Percentiles rank a stretch among this genome's conserved stretches.
Conservation (phyloP, 345 rosid species). For the Rhizophora mangle region DNA sequence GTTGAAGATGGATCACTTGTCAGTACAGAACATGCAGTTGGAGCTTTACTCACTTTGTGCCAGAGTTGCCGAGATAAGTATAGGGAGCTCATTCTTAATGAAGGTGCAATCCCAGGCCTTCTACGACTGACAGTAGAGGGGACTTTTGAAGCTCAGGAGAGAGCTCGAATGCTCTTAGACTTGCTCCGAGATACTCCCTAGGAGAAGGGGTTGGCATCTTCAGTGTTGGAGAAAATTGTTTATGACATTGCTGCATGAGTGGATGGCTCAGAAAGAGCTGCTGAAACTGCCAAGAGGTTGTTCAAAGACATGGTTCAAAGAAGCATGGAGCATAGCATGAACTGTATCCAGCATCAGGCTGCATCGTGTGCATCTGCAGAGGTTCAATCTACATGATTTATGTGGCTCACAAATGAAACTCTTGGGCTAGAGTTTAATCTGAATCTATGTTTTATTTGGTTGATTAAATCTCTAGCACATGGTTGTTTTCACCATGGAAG, state of each 20-base stretch:
- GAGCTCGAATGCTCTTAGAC: constrained; percentile 61
- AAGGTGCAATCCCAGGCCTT: constrained; percentile 81
- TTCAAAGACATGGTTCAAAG: constrained; percentile 70
- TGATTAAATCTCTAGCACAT: constrained; percentile 18
- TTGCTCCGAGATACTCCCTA: constrained; percentile 60
- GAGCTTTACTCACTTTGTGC: constrained; percentile 58
- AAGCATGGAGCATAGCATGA: constrained; percentile 63
- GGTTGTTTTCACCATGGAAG: constrained; percentile 18
- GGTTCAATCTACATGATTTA: constrained; percentile 25
- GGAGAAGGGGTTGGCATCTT: constrained; percentile 54
- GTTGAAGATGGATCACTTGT: constrained; percentile 70
- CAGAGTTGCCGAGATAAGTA: constrained; percentile 53
- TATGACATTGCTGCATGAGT: constrained; percentile 58
- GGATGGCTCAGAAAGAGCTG: constrained; percentile 61
- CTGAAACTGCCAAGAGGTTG: constrained; percentile 65
- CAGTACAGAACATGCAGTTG: constrained; percentile 62
- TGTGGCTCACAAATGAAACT: constrained; percentile 2
- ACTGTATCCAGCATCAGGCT: constrained; percentile 38
- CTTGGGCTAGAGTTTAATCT: constrained; percentile 17
- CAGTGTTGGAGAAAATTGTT: constrained; percentile 53
- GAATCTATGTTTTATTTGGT: constrained; percentile 20
- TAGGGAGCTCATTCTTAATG: constrained; percentile 59
- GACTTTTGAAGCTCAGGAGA: constrained; percentile 54
- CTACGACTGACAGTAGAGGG: constrained; percentile 66
- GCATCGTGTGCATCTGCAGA: constrained; percentile 37